These are phyloP conservation scores for Gossypium davidsonii DNA, from an alignment of 441 rosid species.

Conservation along the genomic window DNA sequence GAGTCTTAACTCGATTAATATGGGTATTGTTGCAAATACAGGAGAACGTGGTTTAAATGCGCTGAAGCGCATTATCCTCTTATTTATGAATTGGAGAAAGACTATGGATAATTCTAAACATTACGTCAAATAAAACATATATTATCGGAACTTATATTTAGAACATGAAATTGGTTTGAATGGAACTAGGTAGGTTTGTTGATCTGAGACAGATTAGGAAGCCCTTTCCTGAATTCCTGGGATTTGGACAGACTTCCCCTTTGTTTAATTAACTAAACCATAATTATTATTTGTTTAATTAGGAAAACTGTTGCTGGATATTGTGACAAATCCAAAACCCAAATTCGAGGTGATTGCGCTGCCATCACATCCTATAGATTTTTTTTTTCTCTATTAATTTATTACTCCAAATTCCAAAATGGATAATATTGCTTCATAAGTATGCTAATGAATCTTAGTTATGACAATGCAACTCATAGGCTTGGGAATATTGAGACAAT, in stretches of 20 bases:
- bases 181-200: slow-evolving; percentile 16
- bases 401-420: not conserved
- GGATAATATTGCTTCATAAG: not conserved
- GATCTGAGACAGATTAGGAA: slow-evolving; percentile 21
- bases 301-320: not conserved
- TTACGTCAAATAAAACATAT: too few relatives aligned
- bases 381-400: not conserved
- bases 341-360: not conserved
- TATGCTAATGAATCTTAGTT: not conserved
- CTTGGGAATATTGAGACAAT: not conserved
- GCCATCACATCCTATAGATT: not conserved
- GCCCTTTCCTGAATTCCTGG: slow-evolving; percentile 16
- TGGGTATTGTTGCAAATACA: too few relatives aligned
- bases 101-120: too few relatives aligned
- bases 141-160: too few relatives aligned
- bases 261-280: not conserved
- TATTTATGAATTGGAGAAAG: too few relatives aligned
- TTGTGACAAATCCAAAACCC: slow-evolving; percentile 8
- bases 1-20: too few relatives aligned
- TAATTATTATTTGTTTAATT: not conserved
- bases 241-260: slow-evolving; percentile 21
- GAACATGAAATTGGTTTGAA: not conserved
- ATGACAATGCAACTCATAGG: not conserved
- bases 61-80: too few relatives aligned
- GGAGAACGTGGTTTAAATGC: too few relatives aligned